Conservation (phyloP, 768 basidiomycete genomes). For the Hemileccinum impolitum region DNA sequence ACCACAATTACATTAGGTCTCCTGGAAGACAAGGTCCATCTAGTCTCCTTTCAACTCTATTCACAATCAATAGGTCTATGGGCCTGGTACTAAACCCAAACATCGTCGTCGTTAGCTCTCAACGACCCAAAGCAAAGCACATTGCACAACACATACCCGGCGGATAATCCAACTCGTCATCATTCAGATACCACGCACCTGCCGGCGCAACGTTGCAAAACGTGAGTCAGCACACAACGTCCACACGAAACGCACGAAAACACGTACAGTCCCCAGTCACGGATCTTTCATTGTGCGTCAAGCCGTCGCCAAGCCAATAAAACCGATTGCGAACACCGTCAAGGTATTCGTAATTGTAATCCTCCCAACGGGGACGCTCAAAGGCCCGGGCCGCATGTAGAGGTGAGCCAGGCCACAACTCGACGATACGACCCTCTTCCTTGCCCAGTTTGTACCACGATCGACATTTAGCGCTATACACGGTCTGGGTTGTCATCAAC, state of each 20-base stretch:
- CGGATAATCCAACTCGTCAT: slow-evolving; percentile 12
- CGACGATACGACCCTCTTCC: slow-evolving; percentile 51
- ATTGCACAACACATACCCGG: slow-evolving; percentile 4
- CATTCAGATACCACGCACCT: slow-evolving; percentile 17
- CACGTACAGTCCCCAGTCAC: slow-evolving; percentile 35
- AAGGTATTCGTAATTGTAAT: slow-evolving; percentile 50
- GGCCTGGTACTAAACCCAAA: no score
- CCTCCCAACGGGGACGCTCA: slow-evolving; percentile 61
- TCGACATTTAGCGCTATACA: slow-evolving; percentile 54
- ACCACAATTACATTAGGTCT: no score
- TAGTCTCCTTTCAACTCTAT: no score
- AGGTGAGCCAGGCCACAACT: slow-evolving; percentile 59
- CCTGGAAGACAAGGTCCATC: no score
- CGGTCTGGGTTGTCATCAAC: slow-evolving; percentile 39
- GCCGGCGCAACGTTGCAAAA: no score
- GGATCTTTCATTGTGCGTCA: slow-evolving; percentile 49
- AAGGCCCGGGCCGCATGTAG: slow-evolving; percentile 49
- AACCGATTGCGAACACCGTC: slow-evolving; percentile 46
- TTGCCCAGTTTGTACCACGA: slow-evolving; percentile 66
- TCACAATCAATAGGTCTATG: no score
- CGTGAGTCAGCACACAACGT: background rate
- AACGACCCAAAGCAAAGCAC: no score
- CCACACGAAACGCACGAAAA: background rate
- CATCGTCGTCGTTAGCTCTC: no score
- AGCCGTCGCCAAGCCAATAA: slow-evolving; percentile 61